Evolutionary conservation across 306 rosid species (phyloP).

Genomic region (Quercus parvula): DNA sequence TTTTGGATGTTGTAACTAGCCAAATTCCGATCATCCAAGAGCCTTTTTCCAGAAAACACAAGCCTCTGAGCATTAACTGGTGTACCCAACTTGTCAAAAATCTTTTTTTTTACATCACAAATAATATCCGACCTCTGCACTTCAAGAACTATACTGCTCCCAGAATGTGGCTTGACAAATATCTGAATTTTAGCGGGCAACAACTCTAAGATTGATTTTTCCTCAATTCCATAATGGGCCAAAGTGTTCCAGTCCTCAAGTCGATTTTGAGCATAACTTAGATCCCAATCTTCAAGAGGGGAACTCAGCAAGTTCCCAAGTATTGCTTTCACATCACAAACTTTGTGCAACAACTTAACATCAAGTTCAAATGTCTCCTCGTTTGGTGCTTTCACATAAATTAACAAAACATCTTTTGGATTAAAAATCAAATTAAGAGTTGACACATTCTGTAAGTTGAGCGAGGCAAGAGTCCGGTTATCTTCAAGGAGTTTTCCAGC

Average conservation of each 20-base stretch:
- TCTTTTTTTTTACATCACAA: constrained; percentile 1
- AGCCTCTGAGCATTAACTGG: constrained; percentile 8
- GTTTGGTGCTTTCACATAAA: constrained; percentile 4
- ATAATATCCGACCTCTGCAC: neutral
- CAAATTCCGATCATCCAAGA: neutral
- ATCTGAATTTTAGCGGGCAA: constrained; percentile 14
- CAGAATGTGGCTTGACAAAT: neutral
- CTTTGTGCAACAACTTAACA: constrained; percentile 5
- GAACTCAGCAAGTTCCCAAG: constrained; percentile 5
- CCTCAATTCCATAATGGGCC: neutral
- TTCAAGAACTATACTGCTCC: no score
- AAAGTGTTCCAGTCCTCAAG: constrained; percentile 12
- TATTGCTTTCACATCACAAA: constrained; percentile 7
- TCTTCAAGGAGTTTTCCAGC: constrained; percentile 20
- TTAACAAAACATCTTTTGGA: neutral
- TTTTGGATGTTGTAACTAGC: constrained; percentile 1
- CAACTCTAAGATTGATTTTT: constrained; percentile 4
- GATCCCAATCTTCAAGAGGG: neutral
- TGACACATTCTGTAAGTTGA: neutral
- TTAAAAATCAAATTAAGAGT: constrained; percentile 14
- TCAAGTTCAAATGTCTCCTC: neutral
- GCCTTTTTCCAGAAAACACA: constrained; percentile 1
- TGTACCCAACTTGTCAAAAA: neutral
- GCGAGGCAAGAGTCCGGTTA: neutral
- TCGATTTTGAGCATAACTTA: constrained; percentile 2